Evolutionary conservation across 305 asterid genomes (phyloP), one percentile per base, ranked within the genome.

Genomic region (Striga hermonthica): DNA sequence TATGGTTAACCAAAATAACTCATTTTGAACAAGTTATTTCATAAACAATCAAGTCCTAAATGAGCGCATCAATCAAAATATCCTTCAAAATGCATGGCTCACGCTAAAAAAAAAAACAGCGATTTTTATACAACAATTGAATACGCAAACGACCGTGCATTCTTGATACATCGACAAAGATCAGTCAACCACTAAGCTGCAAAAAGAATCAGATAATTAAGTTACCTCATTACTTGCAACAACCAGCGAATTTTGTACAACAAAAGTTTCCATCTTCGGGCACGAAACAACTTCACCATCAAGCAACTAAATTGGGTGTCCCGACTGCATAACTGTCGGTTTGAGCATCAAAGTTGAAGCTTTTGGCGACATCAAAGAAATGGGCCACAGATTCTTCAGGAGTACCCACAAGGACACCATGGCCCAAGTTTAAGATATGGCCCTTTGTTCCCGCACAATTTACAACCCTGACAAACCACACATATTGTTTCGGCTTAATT

Each of bases 341-440:
- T 37, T 70, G 69, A 44, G 68, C 45, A 70, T 81, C 85, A 38
- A 71, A 82, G 52, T 84, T 61, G 57, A 88, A 76, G 82, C 87
- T 90, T 75, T 85, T 90, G 8, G 96, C 86, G 57, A 88, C 92
- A 13, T 82, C 77, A 41, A 90, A 88, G 83, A 93, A 90, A 77
- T 93, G 97, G 52, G 95, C 86, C 38, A 88, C 97, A 5, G 95
- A 90, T 60, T 88, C 97, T 71, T 90, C 96, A 0, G 95, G 98
- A 4, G 96, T 83, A 62, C 96, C 94, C 0, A 87, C 98, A 55
- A 88, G 98, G 79, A 90, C 97, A 58, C 99, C 95, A 13, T 90
- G 96, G 65, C 96, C 95, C 63, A 90, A 83, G 81, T 90, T 90
- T 65, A 90, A 94, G 56, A 93, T 93, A 75, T 90, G 96, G 54